Evolutionary conservation across 805 yeast species (phyloP), one percentile per base, ranked within the genome.

Genomic region (Myxozyma sirexii): DNA sequence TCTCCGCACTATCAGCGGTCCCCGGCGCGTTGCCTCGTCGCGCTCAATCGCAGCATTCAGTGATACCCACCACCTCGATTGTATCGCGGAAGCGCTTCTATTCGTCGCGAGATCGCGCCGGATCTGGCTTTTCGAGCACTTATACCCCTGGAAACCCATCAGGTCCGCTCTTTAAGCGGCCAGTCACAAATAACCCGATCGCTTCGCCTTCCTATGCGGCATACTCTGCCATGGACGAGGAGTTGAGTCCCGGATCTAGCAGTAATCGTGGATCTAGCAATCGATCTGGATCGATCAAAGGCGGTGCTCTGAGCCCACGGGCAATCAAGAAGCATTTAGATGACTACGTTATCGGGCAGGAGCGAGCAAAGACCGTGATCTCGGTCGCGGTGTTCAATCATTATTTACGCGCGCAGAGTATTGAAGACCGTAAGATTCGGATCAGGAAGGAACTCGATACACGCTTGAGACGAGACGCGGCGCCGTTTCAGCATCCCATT

Each of bases 311-410:
- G 23, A 35, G 48, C 17, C 67, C 67, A 24, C 57, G 74, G 50
- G 71, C 71, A 42, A 67, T 83, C 56, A 80, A 81, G 66, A 66
- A 68, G 2, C 76, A 73, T 62, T 70, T 83, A 15, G 86, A 83
- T 65, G 75, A 75, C 47, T 83, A 78, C 64, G 81, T 84, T 17
- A 74, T 84, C 24, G 87, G 86, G 0, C 87, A 83, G 69, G 81
- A 80, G 0, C 75, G 72, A 3, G 81, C 84, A 24, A 83, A 83
- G 68, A 80, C 79, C 65, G 80, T 82, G n/a, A 75, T 83, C 70
- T 78, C 85, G 38, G 87, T 83, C 8, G 85, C 86, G 0, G 84
- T 83, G 0, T 83, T 79, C 66, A 83, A 84, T 57, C 87, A 83
- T 67, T 82, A 81, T 60, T 63, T 82, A 42, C 73, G 85, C 56